phyloP scores from a whole-genome alignment of 306 rosid genomes.

The Echinosophora koreensis region DNA sequence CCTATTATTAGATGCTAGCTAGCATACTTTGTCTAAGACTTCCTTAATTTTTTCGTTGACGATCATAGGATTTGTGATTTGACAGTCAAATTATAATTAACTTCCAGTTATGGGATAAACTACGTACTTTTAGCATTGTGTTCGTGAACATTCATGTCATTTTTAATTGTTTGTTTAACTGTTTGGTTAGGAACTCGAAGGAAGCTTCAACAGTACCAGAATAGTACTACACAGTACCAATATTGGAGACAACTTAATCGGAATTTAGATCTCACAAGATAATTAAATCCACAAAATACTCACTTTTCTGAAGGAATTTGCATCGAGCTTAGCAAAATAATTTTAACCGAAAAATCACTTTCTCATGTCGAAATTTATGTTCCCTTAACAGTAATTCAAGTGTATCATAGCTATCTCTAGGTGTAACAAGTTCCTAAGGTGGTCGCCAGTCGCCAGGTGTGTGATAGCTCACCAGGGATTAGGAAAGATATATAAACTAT shows the following conservation, averaged over 20 bases:
- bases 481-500: background rate
- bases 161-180: constrained; percentile 12
- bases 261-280: background rate
- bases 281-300: background rate
- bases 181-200: constrained; percentile 44
- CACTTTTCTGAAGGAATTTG: background rate
- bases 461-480: background rate
- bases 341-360: constrained; percentile 1
- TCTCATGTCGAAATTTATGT: constrained; percentile 26
- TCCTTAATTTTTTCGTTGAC: background rate
- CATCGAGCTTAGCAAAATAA: constrained; percentile 28
- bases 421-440: background rate
- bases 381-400: background rate
- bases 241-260: background rate
- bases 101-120: constrained; percentile 9
- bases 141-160: constrained; percentile 17
- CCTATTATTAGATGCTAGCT: constrained; percentile 17
- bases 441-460: background rate
- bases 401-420: background rate
- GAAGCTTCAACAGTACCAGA: constrained; percentile 23
- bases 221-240: background rate
- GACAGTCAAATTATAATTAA: constrained; percentile 17
- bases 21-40: background rate
- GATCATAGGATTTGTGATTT: constrained; percentile 26
- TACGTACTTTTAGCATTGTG: background rate